Evolutionary conservation across 2,329 filamentous ascomycete species (phyloP), one percentile per base, ranked within the genome.

Genomic region (Byssothecium circinans): DNA sequence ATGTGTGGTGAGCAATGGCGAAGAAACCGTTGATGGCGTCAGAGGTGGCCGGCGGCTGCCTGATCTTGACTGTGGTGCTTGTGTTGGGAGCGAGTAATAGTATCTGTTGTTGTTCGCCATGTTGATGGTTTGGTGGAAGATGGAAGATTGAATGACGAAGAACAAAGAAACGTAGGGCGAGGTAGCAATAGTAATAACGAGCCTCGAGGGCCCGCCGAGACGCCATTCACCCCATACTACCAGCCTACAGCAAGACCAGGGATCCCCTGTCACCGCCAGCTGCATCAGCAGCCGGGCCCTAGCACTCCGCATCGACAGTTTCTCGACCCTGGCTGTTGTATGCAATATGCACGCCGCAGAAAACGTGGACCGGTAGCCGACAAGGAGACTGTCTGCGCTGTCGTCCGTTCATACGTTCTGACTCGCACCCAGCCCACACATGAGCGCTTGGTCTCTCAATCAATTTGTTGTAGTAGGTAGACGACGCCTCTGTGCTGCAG

Each of bases 21-120:
- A 74, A 30, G 73, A 75, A 29, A 75, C 72, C 38, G 72, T 75
- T 22, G 74, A 74, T 50, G 73, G 73, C 41, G 73, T 75, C 47
- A 76, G 66, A 62, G 74, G 72, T 47, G 72, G 71, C 37, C 73
- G 71, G 48, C 72, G 69, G 57, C 62, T 69, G 60, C 58, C 64
- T 58, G 67, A 62, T 58, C 64, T 61, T 40, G 60, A 61, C 41
- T 63, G 56, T 29, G 69, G 67, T 48, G 67, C 60, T 46, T 66
- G 67, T 22, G 66, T 65, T 38, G 68, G 67, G 25, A 71, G 64
- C 45, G 68, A 67, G 54, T 67, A 69, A 62, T 71, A 71, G 59
- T 68, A 69, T 53, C 61, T 59, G 47, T 49, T 52, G 54, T 65
- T 58, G 60, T 54, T 63, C 32, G 68, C 60, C 69, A 72, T 72